These are phyloP conservation scores for Cordyceps tenuipes DNA, from an alignment of 2,329 filamentous ascomycete genomes.

Conservation along the genomic window DNA sequence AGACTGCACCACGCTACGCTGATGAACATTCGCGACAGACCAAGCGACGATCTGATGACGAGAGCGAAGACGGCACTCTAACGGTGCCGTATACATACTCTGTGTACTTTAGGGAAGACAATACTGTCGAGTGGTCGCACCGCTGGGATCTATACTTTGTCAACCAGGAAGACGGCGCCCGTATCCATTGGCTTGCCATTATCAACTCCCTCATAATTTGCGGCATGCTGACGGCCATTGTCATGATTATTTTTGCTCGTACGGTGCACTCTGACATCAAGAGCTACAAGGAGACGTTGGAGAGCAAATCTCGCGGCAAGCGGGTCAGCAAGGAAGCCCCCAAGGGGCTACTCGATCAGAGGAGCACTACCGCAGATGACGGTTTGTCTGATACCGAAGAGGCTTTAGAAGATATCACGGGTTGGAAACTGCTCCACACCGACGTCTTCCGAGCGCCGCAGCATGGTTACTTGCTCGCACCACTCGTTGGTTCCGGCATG, in stretches of 20 bases:
- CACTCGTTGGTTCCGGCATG: constrained; percentile 75
- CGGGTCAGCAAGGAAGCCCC: constrained; percentile 49
- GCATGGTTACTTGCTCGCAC: constrained; percentile 65
- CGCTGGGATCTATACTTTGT: constrained; percentile 88
- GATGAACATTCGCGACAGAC: constrained; percentile 46
- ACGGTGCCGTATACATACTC: constrained; percentile 82
- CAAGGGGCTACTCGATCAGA: constrained; percentile 52
- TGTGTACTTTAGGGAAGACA: constrained; percentile 80
- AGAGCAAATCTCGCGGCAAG: constrained; percentile 58
- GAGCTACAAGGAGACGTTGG: constrained; percentile 55
- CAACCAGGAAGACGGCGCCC: constrained; percentile 72
- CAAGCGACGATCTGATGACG: constrained; percentile 44
- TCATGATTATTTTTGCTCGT: constrained; percentile 71
- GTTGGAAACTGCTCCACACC: constrained; percentile 84
- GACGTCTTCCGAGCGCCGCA: constrained; percentile 74
- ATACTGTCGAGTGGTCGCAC: constrained; percentile 70
- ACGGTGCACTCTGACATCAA: constrained; percentile 75
- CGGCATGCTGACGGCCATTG: constrained; percentile 66
- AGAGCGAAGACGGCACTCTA: constrained; percentile 56
- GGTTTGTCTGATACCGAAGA: constrained; percentile 51
- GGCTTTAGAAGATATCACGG: constrained; percentile 67
- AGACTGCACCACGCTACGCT: constrained; percentile 38
- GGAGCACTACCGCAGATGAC: constrained; percentile 44
- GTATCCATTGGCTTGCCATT: constrained; percentile 83
- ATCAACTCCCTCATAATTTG: constrained; percentile 81